phyloP scores from a whole-genome alignment of 106 monocot genomes.

The Gastrodia elata region DNA sequence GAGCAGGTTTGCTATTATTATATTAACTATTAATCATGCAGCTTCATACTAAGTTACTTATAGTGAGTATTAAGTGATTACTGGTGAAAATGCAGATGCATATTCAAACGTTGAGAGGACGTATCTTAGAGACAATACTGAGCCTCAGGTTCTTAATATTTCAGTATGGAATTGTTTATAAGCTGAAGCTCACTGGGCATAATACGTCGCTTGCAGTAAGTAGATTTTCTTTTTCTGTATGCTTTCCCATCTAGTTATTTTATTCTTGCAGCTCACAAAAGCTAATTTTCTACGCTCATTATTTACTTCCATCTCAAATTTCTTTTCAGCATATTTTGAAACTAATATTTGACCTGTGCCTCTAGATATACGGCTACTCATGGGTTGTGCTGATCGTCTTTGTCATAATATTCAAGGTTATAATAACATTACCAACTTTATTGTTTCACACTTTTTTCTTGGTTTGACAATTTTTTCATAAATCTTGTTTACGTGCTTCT shows the following conservation, averaged over 20 bases:
- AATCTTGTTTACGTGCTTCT: background rate
- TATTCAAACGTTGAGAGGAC: conserved; percentile 77
- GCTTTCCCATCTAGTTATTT: background rate
- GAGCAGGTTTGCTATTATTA: no score
- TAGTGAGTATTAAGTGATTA: background rate
- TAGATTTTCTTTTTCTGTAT: background rate
- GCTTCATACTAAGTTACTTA: background rate
- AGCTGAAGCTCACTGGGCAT: conserved; percentile 55
- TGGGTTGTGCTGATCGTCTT: conserved; percentile 59
- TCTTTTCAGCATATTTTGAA: background rate
- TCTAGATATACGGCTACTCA: conserved; percentile 83
- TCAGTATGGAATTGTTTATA: conserved; percentile 96
- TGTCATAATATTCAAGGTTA: conserved; percentile 78
- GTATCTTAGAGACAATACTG: conserved; percentile 85
- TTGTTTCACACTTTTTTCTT: background rate
- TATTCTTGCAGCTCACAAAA: background rate
- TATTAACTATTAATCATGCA: no score
- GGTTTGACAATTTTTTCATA: background rate
- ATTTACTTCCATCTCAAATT: background rate
- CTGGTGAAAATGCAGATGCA: conserved; percentile 67
- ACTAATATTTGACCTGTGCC: conserved; percentile 6
- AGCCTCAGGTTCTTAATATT: conserved; percentile 83
- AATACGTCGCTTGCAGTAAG: conserved; percentile 78
- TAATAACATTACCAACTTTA: background rate
- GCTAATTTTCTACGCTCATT: background rate